Base-by-base conservation (phyloP, 495 filamentous ascomycete species). In the Durotheca rogersii region DNA sequence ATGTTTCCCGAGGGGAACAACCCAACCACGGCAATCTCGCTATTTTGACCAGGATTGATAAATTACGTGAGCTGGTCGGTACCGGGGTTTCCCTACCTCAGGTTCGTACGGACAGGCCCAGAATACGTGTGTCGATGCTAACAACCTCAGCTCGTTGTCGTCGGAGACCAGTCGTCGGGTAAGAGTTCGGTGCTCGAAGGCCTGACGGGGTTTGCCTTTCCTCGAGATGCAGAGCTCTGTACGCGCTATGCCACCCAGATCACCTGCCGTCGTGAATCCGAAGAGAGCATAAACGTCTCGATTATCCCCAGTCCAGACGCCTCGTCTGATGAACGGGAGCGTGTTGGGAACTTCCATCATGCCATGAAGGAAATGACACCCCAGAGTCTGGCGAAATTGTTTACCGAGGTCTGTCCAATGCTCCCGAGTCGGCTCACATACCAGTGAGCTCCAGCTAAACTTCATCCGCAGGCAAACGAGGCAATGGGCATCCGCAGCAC, bases 221-320 rank as follows among this genome's bases (percentile, higher is more conserved):
- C 80, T n/a, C 66, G 70, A 21, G 71, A 64, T 19, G 65, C 65
- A 7, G 72, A 72, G n/a, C 71, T 82, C 11, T 81, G 78, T 56
- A 85, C 82, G 0, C 68, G 81, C 0, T 80, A 77, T 47, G 78
- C 77, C 2, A 84, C 80, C 0, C 74, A 84, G 56, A 84, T 84
- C 43, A 75, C 71, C 1, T 77, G 71, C 42, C 77, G 75, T 20
- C 75, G 77, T 6, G 64, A 68, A 30, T 17, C 23, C 0, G 51
- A 62, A 7, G 47, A 60, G 16, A 56, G 58, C 15, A 63, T 74
- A 18, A 31, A 61, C 10, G 66, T 80, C 18, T 66, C 67, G 0
- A 80, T 81, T 19, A 79, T 75, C 32, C 69, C 77, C 1, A 56
- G 66, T 4, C 47, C 50, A 2, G 55, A 71, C 31, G 58, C 62